A percentile compares a stretch with the other conserved stretches of the same genome.
Evolutionary conservation across 371 early-diverging fungal genomes (phyloP).

Genomic region (Mucor lusitanicus): DNA sequence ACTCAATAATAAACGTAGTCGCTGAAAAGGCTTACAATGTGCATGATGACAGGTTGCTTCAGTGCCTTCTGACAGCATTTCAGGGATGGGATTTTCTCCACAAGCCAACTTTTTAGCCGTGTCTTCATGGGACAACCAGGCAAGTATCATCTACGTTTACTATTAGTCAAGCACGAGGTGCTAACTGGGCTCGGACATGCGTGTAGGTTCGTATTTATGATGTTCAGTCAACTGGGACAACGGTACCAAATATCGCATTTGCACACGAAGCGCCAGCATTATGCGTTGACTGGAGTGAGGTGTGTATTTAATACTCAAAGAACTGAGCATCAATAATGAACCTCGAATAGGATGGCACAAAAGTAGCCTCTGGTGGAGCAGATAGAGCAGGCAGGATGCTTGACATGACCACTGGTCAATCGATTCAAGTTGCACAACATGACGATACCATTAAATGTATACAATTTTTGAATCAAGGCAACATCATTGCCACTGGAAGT

Average conservation of each 20-base stretch:
- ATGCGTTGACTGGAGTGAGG: conserved; percentile 81
- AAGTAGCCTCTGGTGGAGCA: conserved; percentile 82
- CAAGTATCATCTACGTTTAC: conserved; percentile 25
- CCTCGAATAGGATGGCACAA: conserved; percentile 75
- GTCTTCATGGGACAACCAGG: conserved; percentile 92
- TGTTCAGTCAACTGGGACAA: conserved; percentile 70
- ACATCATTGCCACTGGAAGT: conserved; percentile 63
- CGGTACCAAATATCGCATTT: conserved; percentile 77
- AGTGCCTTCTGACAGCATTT: conserved; percentile 80
- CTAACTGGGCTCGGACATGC: neutral
- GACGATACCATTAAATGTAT: conserved; percentile 80
- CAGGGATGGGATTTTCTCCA: conserved; percentile 77
- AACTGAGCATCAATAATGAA: no score
- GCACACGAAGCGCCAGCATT: conserved; percentile 85
- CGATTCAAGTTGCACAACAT: conserved; percentile 79
- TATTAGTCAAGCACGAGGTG: neutral
- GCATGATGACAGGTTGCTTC: conserved; percentile 50
- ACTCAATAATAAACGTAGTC: no score
- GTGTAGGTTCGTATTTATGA: conserved; percentile 89
- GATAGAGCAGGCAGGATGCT: conserved; percentile 82
- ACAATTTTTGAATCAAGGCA: conserved; percentile 69
- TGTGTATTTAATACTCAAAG: neutral
- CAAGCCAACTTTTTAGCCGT: conserved; percentile 84
- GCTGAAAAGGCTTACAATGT: neutral
- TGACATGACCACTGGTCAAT: conserved; percentile 78